Conservation (phyloP, 2,329 filamentous ascomycete species). For the Coniochaeta sp. region DNA sequence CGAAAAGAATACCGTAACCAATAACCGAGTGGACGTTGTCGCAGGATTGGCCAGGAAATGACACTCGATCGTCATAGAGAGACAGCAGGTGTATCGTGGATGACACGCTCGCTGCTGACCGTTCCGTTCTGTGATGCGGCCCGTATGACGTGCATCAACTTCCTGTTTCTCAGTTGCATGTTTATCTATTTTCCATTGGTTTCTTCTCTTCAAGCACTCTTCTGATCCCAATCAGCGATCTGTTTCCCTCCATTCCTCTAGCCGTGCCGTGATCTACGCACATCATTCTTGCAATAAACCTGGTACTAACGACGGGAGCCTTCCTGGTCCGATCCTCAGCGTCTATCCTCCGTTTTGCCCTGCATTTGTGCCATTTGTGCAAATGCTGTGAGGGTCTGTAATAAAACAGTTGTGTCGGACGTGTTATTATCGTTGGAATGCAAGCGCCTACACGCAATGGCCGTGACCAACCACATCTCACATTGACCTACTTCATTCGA, state of each 20-base stretch:
- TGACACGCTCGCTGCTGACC: too few species aligned
- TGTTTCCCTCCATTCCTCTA: not conserved
- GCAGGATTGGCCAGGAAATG: too few species aligned
- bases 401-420: not conserved
- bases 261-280: not conserved
- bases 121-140: not conserved
- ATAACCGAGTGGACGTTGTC: too few species aligned
- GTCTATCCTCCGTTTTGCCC: not conserved
- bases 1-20: too few species aligned
- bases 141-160: not conserved
- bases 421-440: not conserved
- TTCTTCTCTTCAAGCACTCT: too few species aligned
- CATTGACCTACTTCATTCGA: not conserved
- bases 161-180: not conserved
- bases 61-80: too few species aligned
- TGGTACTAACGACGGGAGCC: too few species aligned
- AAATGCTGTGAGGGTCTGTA: not conserved
- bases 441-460: not conserved
- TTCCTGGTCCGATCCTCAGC: not conserved
- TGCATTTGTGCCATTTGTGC: too few species aligned
- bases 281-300: not conserved
- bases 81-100: too few species aligned
- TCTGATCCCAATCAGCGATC: not conserved
- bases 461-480: not conserved
- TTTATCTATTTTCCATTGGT: not conserved